Base-by-base conservation (phyloP, 2,329 filamentous ascomycete species). In the Macrophomina phaseolina region DNA sequence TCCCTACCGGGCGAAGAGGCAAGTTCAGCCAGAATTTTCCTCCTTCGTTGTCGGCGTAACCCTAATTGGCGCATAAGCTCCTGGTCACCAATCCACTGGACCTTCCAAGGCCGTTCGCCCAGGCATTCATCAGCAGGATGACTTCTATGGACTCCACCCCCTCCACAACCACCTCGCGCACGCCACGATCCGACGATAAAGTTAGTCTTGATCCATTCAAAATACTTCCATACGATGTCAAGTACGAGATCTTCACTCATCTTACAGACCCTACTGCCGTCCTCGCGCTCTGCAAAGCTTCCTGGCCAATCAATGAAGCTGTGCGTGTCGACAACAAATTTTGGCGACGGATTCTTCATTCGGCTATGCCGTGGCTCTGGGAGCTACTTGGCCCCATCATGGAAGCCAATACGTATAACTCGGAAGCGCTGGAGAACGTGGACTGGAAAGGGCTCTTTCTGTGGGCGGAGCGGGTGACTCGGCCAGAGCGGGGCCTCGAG, bases 401-500 rank as follows among this genome's bases (percentile, higher is more conserved):
- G 6, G 36, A 38, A 38, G 36, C 23, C 23, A 23, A 23, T 23
- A 23, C 23, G 23, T 23, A 23, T 23, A 23, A 23, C 23, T 23
- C 23, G 11, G 11, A 12, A 38, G 11, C 36, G 36, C 3, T 18
- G 11, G 49, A 34, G 8, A 16, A 14, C 12, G 42, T 69, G 32
- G 67, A 73, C 53, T 70, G 51, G 40, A 69, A 70, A 52, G 62
- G 51, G 11, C 32, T 69, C 3, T 73, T 72, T 28, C 65, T 74
- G 16, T 75, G 74, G 71, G 38, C 73, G 12, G 58, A 73, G 45
- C 53, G 46, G 38, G 23, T 66, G 5, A 73, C 74, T 1, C 67
- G 32, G n/a, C 69, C 72, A 12, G 63, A 51, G 7, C 64, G 68
- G 16, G 71, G 71, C 5, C 70, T 73, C 62, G 56, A 58, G 18